Evolutionary conservation across 2,329 filamentous ascomycete species (phyloP).

Genomic region (Fusarium ambrosium): DNA sequence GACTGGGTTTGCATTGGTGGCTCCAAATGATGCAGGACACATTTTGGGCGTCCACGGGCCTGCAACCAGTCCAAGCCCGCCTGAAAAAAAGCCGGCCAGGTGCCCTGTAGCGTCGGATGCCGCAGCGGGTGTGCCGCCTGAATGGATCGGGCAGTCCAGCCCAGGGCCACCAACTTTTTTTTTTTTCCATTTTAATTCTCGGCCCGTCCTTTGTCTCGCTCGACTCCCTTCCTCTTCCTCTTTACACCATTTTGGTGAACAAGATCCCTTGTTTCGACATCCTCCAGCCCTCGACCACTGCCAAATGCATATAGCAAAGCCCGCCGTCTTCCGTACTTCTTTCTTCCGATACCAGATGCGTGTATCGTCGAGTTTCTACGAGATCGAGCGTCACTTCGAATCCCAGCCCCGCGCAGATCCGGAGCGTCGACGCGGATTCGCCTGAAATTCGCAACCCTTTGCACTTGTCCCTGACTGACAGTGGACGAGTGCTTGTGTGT

Average conservation of each 20-base stretch:
- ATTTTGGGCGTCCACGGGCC: conserved; percentile 21
- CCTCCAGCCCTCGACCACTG: conserved; percentile 37
- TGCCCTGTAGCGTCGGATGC: conserved; percentile 25
- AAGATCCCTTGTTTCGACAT: conserved; percentile 27
- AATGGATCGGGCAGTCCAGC: background rate
- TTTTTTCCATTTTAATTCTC: conserved; percentile 37
- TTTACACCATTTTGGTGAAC: conserved; percentile 49
- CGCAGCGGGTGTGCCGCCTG: conserved; percentile 23
- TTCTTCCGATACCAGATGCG: conserved; percentile 72
- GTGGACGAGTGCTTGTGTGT: conserved; percentile 35
- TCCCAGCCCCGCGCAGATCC: conserved; percentile 69
- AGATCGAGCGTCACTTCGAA: conserved; percentile 63
- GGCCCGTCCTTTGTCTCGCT: conserved; percentile 30
- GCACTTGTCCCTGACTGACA: conserved; percentile 33
- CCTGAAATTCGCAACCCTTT: conserved; percentile 50
- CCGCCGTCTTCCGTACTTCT: conserved; percentile 59
- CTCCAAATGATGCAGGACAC: conserved; percentile 13
- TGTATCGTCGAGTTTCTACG: conserved; percentile 61
- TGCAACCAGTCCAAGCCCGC: conserved; percentile 18
- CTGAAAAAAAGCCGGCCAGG: conserved; percentile 33
- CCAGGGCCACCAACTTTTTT: conserved; percentile 31
- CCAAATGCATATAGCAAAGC: conserved; percentile 71
- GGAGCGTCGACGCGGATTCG: conserved; percentile 70
- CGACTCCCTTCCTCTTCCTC: conserved; percentile 23
- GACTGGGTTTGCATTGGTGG: conserved; percentile 5